Base-by-base conservation (phyloP, 83 land plant genomes). In the Diphasiastrum complanatum region DNA sequence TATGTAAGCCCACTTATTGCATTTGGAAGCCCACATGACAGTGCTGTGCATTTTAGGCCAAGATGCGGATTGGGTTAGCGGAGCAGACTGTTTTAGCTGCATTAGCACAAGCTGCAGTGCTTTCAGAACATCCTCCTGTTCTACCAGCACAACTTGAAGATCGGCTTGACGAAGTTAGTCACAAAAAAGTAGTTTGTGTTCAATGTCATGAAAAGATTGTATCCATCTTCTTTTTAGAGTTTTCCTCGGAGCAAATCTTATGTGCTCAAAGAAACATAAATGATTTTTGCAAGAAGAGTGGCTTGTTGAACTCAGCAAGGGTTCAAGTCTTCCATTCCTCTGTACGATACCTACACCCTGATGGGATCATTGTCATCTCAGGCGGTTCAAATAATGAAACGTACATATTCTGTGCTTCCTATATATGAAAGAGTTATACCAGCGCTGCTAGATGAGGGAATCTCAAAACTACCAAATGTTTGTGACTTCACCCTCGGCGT, bases 1-100 rank as follows among this genome's bases (percentile, higher is more conserved):
- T n/a, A n/a, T n/a, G n/a, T n/a, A n/a, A n/a, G n/a, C n/a, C n/a
- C n/a, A n/a, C n/a, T n/a, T n/a, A n/a, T n/a, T n/a, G n/a, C n/a
- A n/a, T n/a, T n/a, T n/a, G n/a, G n/a, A n/a, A n/a, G n/a, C n/a
- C n/a, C n/a, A n/a, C n/a, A n/a, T n/a, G n/a, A n/a, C n/a, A n/a
- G n/a, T n/a, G n/a, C n/a, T n/a, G n/a, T n/a, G n/a, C n/a, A n/a
- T n/a, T n/a, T n/a, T n/a, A 93, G 99, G 60, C 86, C 43, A 93
- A 89, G 41, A 61, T 85, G 81, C 83, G 96, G 19, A 85, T 88
- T 67, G 99, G 99, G 50, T 69, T 83, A 46, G 88, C 91, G 24
- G 99, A 93, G 77, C 81, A 85, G 57, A 89, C 99, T 34, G 86
- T 93, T 23, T 75, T 93, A 56, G 86, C 77, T 47, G 91, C 99